A percentile compares a stretch with the other conserved stretches of the same genome.
phyloP scores from a whole-genome alignment of 1,284 basidiomycete genomes.

The Naganishia cerealis region DNA sequence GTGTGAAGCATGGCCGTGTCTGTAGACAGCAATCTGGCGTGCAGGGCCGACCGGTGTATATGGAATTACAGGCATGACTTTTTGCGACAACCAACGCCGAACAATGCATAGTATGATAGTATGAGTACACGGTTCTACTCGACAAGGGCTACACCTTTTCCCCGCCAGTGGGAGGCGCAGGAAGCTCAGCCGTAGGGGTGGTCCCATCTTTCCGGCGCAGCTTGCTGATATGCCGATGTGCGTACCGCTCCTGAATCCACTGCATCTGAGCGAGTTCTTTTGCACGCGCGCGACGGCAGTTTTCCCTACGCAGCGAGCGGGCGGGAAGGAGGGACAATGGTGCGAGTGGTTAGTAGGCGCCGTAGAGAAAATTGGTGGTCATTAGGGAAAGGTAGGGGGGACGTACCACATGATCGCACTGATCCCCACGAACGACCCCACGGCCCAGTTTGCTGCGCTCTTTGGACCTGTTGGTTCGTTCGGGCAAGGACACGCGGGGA shows the following conservation, averaged over 20 bases:
- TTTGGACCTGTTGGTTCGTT: slow-evolving; percentile 10
- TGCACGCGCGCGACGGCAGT: slow-evolving; percentile 46
- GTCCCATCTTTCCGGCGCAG: slow-evolving; percentile 40
- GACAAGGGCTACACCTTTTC: background rate
- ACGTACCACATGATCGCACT: slow-evolving; percentile 46
- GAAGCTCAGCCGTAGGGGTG: background rate
- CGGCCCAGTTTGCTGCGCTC: slow-evolving; percentile 47
- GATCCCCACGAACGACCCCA: slow-evolving; percentile 47
- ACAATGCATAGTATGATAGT: background rate
- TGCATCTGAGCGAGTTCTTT: slow-evolving; percentile 50
- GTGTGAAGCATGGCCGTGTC: background rate
- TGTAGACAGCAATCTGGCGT: background rate
- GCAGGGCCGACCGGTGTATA: background rate
- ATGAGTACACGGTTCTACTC: background rate
- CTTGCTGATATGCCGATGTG: slow-evolving; percentile 51
- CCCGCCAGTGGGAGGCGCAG: background rate
- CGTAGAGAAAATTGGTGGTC: background rate
- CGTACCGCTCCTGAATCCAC: slow-evolving; percentile 49
- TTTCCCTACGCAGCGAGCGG: slow-evolving; percentile 40
- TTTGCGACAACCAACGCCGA: background rate
- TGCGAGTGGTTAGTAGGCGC: background rate
- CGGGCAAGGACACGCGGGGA: background rate
- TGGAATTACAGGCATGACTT: background rate
- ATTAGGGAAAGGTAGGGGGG: background rate
- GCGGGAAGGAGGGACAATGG: background rate